Conservation (phyloP, 139 green algal species). For the Yamagishiella unicocca region DNA sequence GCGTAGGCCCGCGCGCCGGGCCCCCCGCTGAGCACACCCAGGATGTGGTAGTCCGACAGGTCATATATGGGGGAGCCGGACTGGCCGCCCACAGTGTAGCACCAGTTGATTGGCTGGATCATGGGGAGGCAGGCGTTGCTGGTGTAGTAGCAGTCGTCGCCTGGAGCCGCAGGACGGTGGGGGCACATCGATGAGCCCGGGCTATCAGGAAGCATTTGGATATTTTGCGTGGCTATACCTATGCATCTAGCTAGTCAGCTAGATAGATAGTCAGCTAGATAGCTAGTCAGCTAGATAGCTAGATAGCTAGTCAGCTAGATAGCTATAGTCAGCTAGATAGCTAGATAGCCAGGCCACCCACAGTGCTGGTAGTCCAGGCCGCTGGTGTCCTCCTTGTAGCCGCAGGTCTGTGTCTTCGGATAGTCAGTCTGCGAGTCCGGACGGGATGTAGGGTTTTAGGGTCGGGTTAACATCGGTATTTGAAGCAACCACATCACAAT, state of each 20-base stretch:
- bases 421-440: conserved; percentile 50
- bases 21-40: conserved; percentile 51
- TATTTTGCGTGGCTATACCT: too few species aligned
- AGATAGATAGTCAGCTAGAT: too few species aligned
- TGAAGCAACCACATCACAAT: too few species aligned
- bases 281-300: too few species aligned
- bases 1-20: neutral
- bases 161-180: neutral
- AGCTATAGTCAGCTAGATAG: too few species aligned
- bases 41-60: conserved; percentile 23
- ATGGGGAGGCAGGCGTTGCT: conserved; percentile 13
- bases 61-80: conserved; percentile 58
- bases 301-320: too few species aligned
- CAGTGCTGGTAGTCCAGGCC: neutral
- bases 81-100: conserved; percentile 53
- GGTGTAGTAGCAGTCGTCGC: conserved; percentile 50
- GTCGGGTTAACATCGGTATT: too few species aligned
- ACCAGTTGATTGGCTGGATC: conserved; percentile 50
- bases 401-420: conserved; percentile 34
- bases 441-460: too few species aligned
- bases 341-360: too few species aligned
- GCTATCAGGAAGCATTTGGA: too few species aligned
- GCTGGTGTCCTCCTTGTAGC: conserved; percentile 3
- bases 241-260: too few species aligned
- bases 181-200: too few species aligned